Evolutionary conservation across 495 filamentous ascomycete species (phyloP), one percentile per base, ranked within the genome.

Genomic region (Tuber brumale): DNA sequence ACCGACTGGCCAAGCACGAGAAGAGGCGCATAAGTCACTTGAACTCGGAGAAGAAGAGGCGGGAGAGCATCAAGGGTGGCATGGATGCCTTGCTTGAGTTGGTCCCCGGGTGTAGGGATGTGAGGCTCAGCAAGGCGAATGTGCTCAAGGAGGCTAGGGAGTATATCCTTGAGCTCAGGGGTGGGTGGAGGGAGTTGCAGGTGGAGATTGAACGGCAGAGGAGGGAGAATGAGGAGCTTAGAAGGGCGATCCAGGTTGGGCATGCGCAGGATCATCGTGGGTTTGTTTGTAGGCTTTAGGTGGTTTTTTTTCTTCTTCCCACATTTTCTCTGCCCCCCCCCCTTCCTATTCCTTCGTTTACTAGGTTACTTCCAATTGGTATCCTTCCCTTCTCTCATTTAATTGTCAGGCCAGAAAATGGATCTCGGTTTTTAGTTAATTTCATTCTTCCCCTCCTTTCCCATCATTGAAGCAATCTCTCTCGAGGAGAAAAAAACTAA

Each of bases 31-130:
- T 78, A n/a, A 81, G 79, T 31, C 82, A 83, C 35, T 74, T 83
- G 10, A 83, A 81, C 57, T 83, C 81, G 31, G 82, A 83, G 72
- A 83, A 83, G 70, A 81, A 78, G 70, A 76, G 82, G 23, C 74
- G 82, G n/a, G 81, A 83, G 73, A 83, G 81, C 39, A 83, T 83
- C 10, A 83, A 83, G 71, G 76, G 80, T 72, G 82, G 81, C n/a
- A 83, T 83, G 82, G 79, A 83, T 43, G 81, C 81, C 23, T 71
- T 83, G 70, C 76, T 83, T 35, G 77, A 83, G 21, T 70, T 83
- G n/a, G 82, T 83, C 23, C 82, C 82, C 6, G 80, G 75, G 21
- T 83, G 82, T 16, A 75, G 74, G 43, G 81, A 83, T 42, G 76
- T 77, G 18, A 61, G 79, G n/a, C 76, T 80, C 39, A 79, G 75